Base-by-base conservation (phyloP, 768 basidiomycete genomes). In the Sporobolomyces roseus region DNA sequence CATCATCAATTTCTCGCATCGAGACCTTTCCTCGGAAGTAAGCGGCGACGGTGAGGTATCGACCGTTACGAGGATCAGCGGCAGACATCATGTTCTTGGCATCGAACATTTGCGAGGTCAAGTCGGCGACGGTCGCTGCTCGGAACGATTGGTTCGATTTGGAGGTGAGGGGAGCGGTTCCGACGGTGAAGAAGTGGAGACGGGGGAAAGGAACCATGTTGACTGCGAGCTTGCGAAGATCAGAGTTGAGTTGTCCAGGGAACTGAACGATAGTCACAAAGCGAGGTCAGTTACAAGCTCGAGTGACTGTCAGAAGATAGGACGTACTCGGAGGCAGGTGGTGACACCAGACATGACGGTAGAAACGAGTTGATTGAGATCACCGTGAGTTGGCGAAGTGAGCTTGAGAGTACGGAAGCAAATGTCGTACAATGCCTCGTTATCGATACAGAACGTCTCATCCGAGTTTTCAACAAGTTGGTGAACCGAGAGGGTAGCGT, bases 71-170 rank as follows among this genome's bases (percentile, higher is more conserved):
- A 48, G 96, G 96, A 82, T 97, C 93, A 29, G 90, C 90, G 29
- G 96, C 96, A 75, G 93, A 92, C 93, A 97, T 94, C 91, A 94
- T 93, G 87, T 97, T 97, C 86, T 96, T 97, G 51, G 93, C 91
- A 76, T 97, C 94, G 80, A 98, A 99, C 93, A 98, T 98, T 65
- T 99, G 96, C 78, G 92, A 89, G 12, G 96, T 97, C 69, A 99
- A 85, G 80, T 99, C 96, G 36, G 96, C 92, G 46, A 99, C 93
- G 65, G 90, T 91, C 76, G 98, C 91, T 43, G 93, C 92, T 70
- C 96, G 90, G 85, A 93, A 99, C 23, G 74, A 72, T 56, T 79
- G 78, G 50, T 78, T 78, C 61, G 91, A 91, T 45, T 92, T 89
- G 41, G 96, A 90, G 55, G 93, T 94, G 67, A 98, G 82, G 36